Evolutionary conservation across 768 basidiomycete species (phyloP).

Genomic region (Lentinula lateritia): DNA sequence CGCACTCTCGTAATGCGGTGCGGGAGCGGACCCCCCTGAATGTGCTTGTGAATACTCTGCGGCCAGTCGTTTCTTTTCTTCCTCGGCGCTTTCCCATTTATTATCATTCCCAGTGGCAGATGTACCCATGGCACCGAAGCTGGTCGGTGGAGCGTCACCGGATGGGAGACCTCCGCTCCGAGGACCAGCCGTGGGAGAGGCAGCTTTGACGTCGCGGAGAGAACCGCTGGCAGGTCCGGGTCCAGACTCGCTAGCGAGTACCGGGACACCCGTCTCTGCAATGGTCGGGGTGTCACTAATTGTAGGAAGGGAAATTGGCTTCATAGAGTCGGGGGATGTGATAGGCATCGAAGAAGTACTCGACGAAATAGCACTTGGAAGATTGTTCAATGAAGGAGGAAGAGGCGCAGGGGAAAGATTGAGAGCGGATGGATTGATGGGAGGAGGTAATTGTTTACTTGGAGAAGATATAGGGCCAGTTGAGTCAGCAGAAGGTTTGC

Average conservation of each 20-base stretch:
- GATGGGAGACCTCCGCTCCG: constrained; percentile 24
- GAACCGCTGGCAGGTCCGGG: constrained; percentile 67
- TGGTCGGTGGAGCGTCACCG: constrained; percentile 18
- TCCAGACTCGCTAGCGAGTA: constrained; percentile 52
- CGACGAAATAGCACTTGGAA: constrained; percentile 8
- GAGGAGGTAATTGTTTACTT: constrained; percentile 17
- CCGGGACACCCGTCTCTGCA: constrained; percentile 72
- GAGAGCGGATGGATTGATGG: constrained; percentile 22
- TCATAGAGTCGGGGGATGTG: constrained; percentile 22
- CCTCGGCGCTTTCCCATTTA: constrained; percentile 49
- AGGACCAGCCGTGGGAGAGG: constrained; percentile 29
- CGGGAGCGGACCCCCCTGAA: constrained; percentile 2
- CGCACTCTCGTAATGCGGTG: constrained; percentile 36
- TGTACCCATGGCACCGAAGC: constrained; percentile 23
- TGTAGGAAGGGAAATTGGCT: constrained; percentile 23
- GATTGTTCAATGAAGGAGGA: constrained; percentile 12
- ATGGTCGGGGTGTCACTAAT: constrained; percentile 48
- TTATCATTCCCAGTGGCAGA: constrained; percentile 9
- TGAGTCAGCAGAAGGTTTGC: constrained; percentile 3
- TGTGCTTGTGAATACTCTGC: constrained; percentile 23
- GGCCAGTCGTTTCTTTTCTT: constrained; percentile 59
- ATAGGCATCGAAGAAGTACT: constrained; percentile 14
- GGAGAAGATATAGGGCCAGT: constrained; percentile 5
- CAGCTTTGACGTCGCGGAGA: constrained; percentile 42
- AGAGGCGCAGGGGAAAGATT: constrained; percentile 36